phyloP scores from a whole-genome alignment of 177 flowering plant genomes.

The Vitis hybrid region DNA sequence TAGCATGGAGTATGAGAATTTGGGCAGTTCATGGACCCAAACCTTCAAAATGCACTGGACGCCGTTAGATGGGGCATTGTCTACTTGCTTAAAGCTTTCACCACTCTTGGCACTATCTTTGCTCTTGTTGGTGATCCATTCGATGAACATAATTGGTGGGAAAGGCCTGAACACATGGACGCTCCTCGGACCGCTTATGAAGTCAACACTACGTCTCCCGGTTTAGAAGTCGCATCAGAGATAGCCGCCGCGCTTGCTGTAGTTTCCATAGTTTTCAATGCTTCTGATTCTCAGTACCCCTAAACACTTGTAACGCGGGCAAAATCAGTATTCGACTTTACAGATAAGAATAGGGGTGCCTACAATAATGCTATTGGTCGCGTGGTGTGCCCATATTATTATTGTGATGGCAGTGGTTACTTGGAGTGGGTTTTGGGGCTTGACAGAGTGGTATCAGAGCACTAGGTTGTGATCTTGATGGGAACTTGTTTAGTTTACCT shows the following conservation, averaged over 20 bases:
- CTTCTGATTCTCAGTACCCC: too few relatives aligned
- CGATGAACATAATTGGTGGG: slow-evolving; percentile 96
- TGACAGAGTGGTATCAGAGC: too few relatives aligned
- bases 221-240: slow-evolving; percentile 97
- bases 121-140: slow-evolving; percentile 88
- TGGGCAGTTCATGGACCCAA: slow-evolving; percentile 67
- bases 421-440: too few relatives aligned
- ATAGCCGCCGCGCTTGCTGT: slow-evolving; percentile 99
- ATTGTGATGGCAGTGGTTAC: slow-evolving; percentile 47
- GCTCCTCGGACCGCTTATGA: slow-evolving; percentile 72
- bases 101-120: slow-evolving; percentile 50
- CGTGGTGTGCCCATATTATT: slow-evolving; percentile 57
- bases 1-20: slow-evolving; percentile 91
- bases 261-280: slow-evolving; percentile 74
- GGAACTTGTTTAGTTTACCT: too few relatives aligned
- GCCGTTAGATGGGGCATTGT: slow-evolving; percentile 90
- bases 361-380: slow-evolving; percentile 33
- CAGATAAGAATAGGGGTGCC: slow-evolving; percentile 26
- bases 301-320: too few relatives aligned
- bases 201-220: slow-evolving; percentile 71
- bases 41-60: slow-evolving; percentile 57
- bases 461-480: too few relatives aligned
- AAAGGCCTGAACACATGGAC: slow-evolving; percentile 98
- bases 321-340: slow-evolving; percentile 31
- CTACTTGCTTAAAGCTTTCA: slow-evolving; percentile 76